phyloP scores from a whole-genome alignment of 345 rosid genomes.

The Eucalyptus camaldulensis region DNA sequence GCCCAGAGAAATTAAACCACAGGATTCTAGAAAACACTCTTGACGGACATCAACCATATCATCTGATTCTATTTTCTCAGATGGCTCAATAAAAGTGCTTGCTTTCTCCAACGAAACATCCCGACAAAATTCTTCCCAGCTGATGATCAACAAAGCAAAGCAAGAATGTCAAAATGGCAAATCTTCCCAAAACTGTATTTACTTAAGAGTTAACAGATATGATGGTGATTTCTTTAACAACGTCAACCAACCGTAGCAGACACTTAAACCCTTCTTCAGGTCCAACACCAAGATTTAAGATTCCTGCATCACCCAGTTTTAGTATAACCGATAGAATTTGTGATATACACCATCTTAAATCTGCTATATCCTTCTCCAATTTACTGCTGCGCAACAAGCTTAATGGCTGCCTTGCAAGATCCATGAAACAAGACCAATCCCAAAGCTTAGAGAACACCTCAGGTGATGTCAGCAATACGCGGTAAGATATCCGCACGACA shows the following conservation, averaged over 20 bases:
- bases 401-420: slow-evolving; percentile 22
- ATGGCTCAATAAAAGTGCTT: slow-evolving; percentile 35
- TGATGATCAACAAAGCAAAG: slow-evolving; percentile 10
- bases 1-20: slow-evolving; percentile 11
- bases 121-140: slow-evolving; percentile 81
- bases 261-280: slow-evolving; percentile 46
- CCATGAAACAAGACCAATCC: slow-evolving; percentile 91
- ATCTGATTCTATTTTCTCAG: slow-evolving; percentile 6
- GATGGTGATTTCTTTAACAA: not conserved
- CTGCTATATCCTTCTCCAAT: not conserved
- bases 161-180: not conserved
- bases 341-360: slow-evolving; percentile 45
- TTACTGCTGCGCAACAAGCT: slow-evolving; percentile 1
- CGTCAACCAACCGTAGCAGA: slow-evolving; percentile 52
- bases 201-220: not conserved
- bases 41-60: slow-evolving; percentile 7
- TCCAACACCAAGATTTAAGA: slow-evolving; percentile 25
- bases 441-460: slow-evolving; percentile 59
- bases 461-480: slow-evolving; percentile 43
- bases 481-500: slow-evolving; percentile 50
- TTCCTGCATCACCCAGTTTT: slow-evolving; percentile 36
- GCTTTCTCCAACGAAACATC: slow-evolving; percentile 75
- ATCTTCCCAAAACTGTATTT: not conserved
- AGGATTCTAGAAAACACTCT: slow-evolving; percentile 17
- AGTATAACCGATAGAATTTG: slow-evolving; percentile 44